Conservation (phyloP, 345 rosid species). For the Citrus sinensis region DVS_A1.0 CM039162.1:30977001-30977500, state of each 20-base stretch:
- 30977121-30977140: constrained; percentile 43
- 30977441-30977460: constrained; percentile 47
- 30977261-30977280: constrained; percentile 74
- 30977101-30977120: neutral
- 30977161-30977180: constrained; percentile 36
- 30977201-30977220: constrained; percentile 66
- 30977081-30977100: neutral
- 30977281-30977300: constrained; percentile 82
- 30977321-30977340: constrained; percentile 75
- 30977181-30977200: constrained; percentile 31
- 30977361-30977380: constrained; percentile 18
- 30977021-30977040: constrained; percentile 1
- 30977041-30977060: neutral
- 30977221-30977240: constrained; percentile 81
- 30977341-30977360: constrained; percentile 27
- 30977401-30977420: constrained; percentile 55
- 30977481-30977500: constrained; percentile 82
- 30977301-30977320: constrained; percentile 76
- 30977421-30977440: constrained; percentile 36
- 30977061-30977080: no score
- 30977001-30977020: constrained; percentile 98
- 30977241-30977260: constrained; percentile 71
- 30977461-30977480: constrained; percentile 65
- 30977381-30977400: constrained; percentile 26
- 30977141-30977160: constrained; percentile 55